Percentiles rank a stretch among this genome's conserved stretches.
phyloP scores from a whole-genome alignment of 768 basidiomycete species.

The Xerocomellus dryophilus region DNA sequence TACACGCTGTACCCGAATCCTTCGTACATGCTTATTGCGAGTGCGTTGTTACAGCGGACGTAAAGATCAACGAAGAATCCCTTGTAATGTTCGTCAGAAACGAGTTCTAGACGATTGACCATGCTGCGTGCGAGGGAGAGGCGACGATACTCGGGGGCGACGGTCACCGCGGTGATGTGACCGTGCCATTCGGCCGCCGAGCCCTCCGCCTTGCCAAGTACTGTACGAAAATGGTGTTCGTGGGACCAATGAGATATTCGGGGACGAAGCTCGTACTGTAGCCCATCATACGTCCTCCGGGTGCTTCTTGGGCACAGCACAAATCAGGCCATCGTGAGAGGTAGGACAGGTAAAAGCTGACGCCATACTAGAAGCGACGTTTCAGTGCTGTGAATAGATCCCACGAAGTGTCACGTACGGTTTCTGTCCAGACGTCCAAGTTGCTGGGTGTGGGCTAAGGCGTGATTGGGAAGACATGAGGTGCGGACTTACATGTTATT shows the following conservation, averaged over 20 bases:
- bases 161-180: slow-evolving; percentile 92
- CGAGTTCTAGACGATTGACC: slow-evolving; percentile 82
- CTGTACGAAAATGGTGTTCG: slow-evolving; percentile 39
- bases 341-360: slow-evolving; percentile 86
- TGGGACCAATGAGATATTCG: slow-evolving; percentile 5
- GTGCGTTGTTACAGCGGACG: slow-evolving; percentile 80
- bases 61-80: slow-evolving; percentile 95
- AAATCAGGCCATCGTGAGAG: slow-evolving; percentile 91
- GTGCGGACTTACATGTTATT: slow-evolving; percentile 71
- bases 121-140: slow-evolving; percentile 83
- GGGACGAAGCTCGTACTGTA: slow-evolving; percentile 61
- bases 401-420: slow-evolving; percentile 48
- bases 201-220: slow-evolving; percentile 93
- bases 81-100: slow-evolving; percentile 76
- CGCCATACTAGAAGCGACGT: slow-evolving; percentile 60
- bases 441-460: slow-evolving; percentile 52
- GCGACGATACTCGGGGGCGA: slow-evolving; percentile 90
- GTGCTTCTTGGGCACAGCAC: slow-evolving; percentile 78
- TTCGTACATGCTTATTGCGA: slow-evolving; percentile 92
- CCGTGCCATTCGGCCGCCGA: slow-evolving; percentile 77
- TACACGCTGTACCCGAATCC: slow-evolving; percentile 91
- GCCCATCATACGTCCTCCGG: slow-evolving; percentile 84
- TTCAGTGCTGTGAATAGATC: slow-evolving; percentile 1
- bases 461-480: background rate
- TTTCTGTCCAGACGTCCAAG: slow-evolving; percentile 96